Evolutionary conservation across 208 protist species (phyloP).

Genomic region (Trypanosoma avium): DNA sequence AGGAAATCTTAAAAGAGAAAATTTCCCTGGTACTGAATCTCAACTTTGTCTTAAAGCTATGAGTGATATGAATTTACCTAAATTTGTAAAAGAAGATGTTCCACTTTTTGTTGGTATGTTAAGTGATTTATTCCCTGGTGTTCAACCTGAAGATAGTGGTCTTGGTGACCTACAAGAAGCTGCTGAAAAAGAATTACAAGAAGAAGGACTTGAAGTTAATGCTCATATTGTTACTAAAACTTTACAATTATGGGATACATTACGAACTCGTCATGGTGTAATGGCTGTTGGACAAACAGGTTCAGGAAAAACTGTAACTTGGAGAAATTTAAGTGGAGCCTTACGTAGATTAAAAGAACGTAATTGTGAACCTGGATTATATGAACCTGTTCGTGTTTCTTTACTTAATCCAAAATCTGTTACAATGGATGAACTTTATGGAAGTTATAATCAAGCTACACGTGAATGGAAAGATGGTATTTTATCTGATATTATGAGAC

Average conservation of each 20-base stretch:
- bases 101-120: slow-evolving; percentile 96
- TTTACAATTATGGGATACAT: slow-evolving; percentile 96
- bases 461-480: slow-evolving; percentile 99
- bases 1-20: slow-evolving; percentile 92
- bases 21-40: slow-evolving; percentile 92
- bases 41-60: slow-evolving; percentile 96
- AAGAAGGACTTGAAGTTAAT: slow-evolving; percentile 75
- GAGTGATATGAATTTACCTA: slow-evolving; percentile 97
- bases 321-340: slow-evolving; percentile 87
- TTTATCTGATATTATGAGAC: slow-evolving; percentile 93
- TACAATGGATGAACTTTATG: slow-evolving; percentile 97
- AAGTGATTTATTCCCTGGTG: slow-evolving; percentile 95
- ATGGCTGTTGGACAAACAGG: slow-evolving; percentile 97
- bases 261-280: slow-evolving; percentile 96
- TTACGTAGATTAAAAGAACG: slow-evolving; percentile 78
- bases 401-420: slow-evolving; percentile 98
- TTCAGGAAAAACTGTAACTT: slow-evolving; percentile 95
- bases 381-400: slow-evolving; percentile 85
- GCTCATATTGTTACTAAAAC: slow-evolving; percentile 91
- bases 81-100: slow-evolving; percentile 97
- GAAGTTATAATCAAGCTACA: slow-evolving; percentile 95
- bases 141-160: slow-evolving; percentile 75
- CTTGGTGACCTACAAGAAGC: slow-evolving; percentile 87
- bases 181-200: slow-evolving; percentile 70
- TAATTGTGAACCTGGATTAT: slow-evolving; percentile 77